Percentiles rank a stretch among this genome's conserved stretches.
Conservation (phyloP, 305 asterid genomes). For the Fraxinus velutina region DNA sequence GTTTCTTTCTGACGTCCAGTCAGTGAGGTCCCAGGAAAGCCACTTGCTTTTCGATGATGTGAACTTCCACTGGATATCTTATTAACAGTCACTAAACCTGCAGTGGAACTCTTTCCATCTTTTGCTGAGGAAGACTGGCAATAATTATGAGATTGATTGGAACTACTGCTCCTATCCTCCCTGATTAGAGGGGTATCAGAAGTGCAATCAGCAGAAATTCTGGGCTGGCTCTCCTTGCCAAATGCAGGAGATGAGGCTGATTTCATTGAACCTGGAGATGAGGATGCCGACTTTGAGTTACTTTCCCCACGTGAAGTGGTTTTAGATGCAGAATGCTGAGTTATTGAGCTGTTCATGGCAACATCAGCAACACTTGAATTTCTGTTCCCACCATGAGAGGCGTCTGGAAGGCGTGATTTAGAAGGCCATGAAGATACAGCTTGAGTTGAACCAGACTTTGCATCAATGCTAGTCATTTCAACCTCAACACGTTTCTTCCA, state of each 20-base stretch:
- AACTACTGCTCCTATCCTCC: conserved; percentile 82
- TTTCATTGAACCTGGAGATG: conserved; percentile 54
- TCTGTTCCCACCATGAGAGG: conserved; percentile 49
- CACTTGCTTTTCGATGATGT: conserved; percentile 53
- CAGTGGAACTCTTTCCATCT: conserved; percentile 55
- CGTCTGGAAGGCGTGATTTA: conserved; percentile 59
- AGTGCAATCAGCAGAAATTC: conserved; percentile 36
- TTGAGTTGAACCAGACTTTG: conserved; percentile 53
- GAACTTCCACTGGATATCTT: conserved; percentile 50
- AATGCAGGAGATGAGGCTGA: conserved; percentile 44
- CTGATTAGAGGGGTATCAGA: conserved; percentile 47
- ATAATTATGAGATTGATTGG: conserved; percentile 64
- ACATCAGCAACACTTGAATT: conserved; percentile 52
- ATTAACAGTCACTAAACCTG: conserved; percentile 41
- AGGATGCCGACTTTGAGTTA: conserved; percentile 47
- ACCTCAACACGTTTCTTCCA: conserved; percentile 94
- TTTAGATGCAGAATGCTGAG: conserved; percentile 55
- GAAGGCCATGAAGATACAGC: conserved; percentile 51
- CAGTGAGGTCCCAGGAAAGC: conserved; percentile 35
- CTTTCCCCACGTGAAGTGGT: conserved; percentile 51
- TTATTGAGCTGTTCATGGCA: conserved; percentile 47
- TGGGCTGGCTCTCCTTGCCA: conserved; percentile 55
- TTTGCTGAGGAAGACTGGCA: conserved; percentile 56
- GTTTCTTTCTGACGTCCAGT: conserved; percentile 51
- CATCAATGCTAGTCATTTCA: conserved; percentile 65